Evolutionary conservation across 2,329 filamentous ascomycete species (phyloP).

Genomic region (Rutstroemia sydowiana): DNA sequence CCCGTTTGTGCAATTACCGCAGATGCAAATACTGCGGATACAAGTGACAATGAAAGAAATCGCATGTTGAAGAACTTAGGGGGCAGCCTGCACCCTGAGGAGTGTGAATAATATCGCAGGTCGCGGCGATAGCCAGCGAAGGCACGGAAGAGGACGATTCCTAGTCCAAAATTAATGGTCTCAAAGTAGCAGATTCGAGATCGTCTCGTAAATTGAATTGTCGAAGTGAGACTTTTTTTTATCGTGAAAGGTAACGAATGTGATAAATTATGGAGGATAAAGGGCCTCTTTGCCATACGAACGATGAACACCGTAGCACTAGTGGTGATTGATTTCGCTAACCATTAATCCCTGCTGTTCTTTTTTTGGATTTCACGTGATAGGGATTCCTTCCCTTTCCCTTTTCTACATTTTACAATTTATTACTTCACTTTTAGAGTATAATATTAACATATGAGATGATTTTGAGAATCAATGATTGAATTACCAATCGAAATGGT

Average conservation of each 20-base stretch:
- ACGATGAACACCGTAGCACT: conserved; percentile 9
- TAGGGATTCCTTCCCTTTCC: neutral
- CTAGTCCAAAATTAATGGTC: neutral
- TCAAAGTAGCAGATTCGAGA: neutral
- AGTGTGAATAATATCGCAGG: conserved; percentile 8
- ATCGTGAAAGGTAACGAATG: conserved; percentile 3
- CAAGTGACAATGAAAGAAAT: conserved; percentile 23
- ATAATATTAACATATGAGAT: neutral
- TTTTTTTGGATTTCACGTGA: conserved; percentile 7
- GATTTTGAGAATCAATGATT: neutral
- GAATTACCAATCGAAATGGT: neutral
- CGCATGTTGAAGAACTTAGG: conserved; percentile 23
- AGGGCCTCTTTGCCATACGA: conserved; percentile 5
- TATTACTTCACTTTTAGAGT: too few relatives aligned
- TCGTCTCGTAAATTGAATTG: neutral
- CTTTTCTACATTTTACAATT: too few relatives aligned
- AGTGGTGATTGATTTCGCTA: conserved; percentile 1
- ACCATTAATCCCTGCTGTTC: neutral
- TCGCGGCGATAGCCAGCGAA: conserved; percentile 20
- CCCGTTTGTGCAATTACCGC: conserved; percentile 14
- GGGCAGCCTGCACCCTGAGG: conserved; percentile 19
- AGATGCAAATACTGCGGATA: conserved; percentile 23
- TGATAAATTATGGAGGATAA: conserved; percentile 1
- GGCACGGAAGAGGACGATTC: neutral
- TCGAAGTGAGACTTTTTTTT: neutral